A percentile compares a stretch with the other conserved stretches of the same genome.
These are phyloP conservation scores for Penicillium sp. DNA, from an alignment of 2,329 filamentous ascomycete genomes.

Conservation along the genomic window DNA sequence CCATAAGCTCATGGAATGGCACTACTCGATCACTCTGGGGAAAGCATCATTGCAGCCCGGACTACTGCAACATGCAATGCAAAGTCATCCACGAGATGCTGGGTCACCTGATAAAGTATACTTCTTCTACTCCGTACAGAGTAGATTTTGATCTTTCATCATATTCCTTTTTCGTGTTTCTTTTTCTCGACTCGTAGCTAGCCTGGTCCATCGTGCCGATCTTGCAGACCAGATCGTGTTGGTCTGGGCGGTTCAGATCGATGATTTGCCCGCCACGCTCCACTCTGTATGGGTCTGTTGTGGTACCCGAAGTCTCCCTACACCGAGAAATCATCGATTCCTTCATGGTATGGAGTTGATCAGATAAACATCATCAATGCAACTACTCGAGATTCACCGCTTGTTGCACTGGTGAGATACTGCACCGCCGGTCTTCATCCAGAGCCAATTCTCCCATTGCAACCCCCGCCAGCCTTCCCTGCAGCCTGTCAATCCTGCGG, in stretches of 20 bases:
- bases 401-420: slow-evolving; percentile 13
- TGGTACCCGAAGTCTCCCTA: slow-evolving; percentile 7
- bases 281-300: slow-evolving; percentile 13
- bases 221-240: slow-evolving; percentile 24
- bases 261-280: slow-evolving; percentile 20
- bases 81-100: too few relatives aligned
- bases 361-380: slow-evolving; percentile 18
- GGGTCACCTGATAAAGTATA: too few relatives aligned
- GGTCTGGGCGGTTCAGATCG: slow-evolving; percentile 20
- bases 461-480: background rate
- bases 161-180: too few relatives aligned
- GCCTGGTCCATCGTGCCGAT: slow-evolving; percentile 15
- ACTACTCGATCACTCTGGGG: slow-evolving; percentile 15
- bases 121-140: too few relatives aligned
- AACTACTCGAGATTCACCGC: slow-evolving; percentile 21
- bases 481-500: slow-evolving; percentile 7
- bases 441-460: too few relatives aligned
- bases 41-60: slow-evolving; percentile 14
- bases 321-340: slow-evolving; percentile 3
- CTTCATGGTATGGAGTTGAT: slow-evolving; percentile 9
- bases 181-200: background rate
- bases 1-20: too few relatives aligned
- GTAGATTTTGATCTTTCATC: too few relatives aligned
- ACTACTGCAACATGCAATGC: slow-evolving; percentile 26
- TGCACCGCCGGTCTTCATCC: too few relatives aligned